phyloP scores from a whole-genome alignment of 2,329 filamentous ascomycete species.

The Aspergillus sp. region DNA sequence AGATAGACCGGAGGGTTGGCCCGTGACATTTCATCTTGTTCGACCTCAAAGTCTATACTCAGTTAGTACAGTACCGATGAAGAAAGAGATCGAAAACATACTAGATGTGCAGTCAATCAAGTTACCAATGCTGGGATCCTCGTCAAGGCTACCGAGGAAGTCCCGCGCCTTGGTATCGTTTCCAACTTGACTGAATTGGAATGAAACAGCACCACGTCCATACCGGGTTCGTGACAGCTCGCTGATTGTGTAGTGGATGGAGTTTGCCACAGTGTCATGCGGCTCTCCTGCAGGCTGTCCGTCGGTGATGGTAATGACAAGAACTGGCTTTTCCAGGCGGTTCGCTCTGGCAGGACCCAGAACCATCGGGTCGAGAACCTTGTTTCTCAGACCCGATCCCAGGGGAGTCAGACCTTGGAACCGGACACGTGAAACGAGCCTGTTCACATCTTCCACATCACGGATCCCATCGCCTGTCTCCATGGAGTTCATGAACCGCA shows the following conservation, averaged over 20 bases:
- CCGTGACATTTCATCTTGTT: conserved; percentile 61
- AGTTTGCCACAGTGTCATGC: conserved; percentile 52
- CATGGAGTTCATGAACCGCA: conserved; percentile 66
- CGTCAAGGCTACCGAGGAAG: conserved; percentile 61
- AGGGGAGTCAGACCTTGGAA: conserved; percentile 65
- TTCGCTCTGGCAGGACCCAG: conserved; percentile 48
- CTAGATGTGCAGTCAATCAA: conserved; percentile 66
- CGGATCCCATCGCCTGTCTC: conserved; percentile 51
- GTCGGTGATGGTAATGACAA: conserved; percentile 63
- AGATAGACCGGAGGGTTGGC: conserved; percentile 59
- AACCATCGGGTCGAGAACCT: conserved; percentile 60
- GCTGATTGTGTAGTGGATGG: conserved; percentile 51
- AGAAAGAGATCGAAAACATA: conserved; percentile 34
- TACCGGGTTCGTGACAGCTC: conserved; percentile 49
- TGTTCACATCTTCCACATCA: conserved; percentile 53
- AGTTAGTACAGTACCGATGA: conserved; percentile 10
- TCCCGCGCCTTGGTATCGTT: conserved; percentile 61
- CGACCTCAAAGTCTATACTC: conserved; percentile 58
- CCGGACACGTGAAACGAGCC: conserved; percentile 53
- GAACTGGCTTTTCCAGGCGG: conserved; percentile 57
- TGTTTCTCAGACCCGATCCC: conserved; percentile 58
- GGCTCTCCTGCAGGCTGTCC: conserved; percentile 62
- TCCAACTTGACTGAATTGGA: conserved; percentile 66
- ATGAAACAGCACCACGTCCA: conserved; percentile 56
- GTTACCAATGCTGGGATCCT: conserved; percentile 56